Evolutionary conservation across 345 rosid genomes (phyloP).

Genomic region (Chamaenerion angustifolium): DNA sequence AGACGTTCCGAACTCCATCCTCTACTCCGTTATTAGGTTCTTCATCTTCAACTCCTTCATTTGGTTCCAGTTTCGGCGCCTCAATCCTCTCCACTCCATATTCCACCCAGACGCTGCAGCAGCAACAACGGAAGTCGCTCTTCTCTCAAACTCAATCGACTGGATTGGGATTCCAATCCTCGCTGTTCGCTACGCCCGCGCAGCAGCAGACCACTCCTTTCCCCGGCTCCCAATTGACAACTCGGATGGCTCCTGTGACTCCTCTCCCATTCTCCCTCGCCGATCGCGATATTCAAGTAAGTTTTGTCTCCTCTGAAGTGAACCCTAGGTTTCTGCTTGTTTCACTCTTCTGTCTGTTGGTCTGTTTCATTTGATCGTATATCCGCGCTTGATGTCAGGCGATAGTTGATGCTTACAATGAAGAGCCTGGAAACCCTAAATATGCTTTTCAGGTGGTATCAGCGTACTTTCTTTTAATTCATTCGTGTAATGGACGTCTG

Average conservation of each 20-base stretch:
- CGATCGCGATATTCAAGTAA: constrained; percentile 84
- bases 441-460: constrained; percentile 66
- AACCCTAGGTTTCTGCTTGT: not conserved
- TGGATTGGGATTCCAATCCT: constrained; percentile 48
- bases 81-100: constrained; percentile 67
- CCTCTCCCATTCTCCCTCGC: constrained; percentile 87
- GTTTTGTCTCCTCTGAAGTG: not conserved
- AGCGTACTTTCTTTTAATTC: no score
- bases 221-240: constrained; percentile 63
- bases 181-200: constrained; percentile 10
- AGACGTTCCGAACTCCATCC: constrained; percentile 19
- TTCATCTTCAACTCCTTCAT: constrained; percentile 13
- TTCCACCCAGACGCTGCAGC: constrained; percentile 52
- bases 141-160: constrained; percentile 25
- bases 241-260: constrained; percentile 95
- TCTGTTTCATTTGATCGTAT: not conserved
- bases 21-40: constrained; percentile 7
- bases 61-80: constrained; percentile 33
- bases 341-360: not conserved
- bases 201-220: constrained; percentile 19
- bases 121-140: constrained; percentile 16
- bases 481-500: no score
- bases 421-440: constrained; percentile 74
- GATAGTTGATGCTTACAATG: constrained; percentile 90
- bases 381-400: constrained; percentile 27